These are phyloP conservation scores for Plasmodiophora brassicae DNA, from an alignment of 208 protist species.

Conservation along the genomic window DNA sequence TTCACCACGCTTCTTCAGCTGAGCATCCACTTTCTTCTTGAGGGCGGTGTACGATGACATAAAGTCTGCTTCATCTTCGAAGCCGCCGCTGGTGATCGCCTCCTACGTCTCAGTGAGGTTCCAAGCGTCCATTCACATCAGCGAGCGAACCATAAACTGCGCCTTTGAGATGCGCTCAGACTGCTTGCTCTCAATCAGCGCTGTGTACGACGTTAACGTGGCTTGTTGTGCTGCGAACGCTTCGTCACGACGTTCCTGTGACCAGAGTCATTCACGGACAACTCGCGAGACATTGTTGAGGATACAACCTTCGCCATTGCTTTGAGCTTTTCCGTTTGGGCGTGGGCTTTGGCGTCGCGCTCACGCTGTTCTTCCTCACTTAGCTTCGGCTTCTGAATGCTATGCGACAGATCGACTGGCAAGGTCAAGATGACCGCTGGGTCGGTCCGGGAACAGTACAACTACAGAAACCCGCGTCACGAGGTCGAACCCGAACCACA, in stretches of 20 bases:
- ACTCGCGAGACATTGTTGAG: no score
- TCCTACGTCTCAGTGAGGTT: no score
- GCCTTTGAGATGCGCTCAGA: no score
- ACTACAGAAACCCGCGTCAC: not conserved
- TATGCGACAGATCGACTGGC: not conserved
- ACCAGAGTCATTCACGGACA: no score
- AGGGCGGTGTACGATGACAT: not conserved
- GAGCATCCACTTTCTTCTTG: conserved; percentile 11
- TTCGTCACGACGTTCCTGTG: no score
- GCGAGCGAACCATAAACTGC: no score
- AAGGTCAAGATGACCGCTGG: not conserved
- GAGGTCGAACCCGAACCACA: no score
- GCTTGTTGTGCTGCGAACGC: no score
- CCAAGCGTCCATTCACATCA: no score
- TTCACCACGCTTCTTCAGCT: not conserved
- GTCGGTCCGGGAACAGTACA: not conserved
- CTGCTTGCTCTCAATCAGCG: no score
- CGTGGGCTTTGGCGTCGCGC: not conserved
- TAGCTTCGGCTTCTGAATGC: not conserved
- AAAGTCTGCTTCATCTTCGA: not conserved
- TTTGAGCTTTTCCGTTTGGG: conserved; percentile 8
- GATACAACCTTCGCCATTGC: not conserved
- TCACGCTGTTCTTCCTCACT: not conserved
- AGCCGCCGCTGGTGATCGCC: not conserved
- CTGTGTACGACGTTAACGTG: no score